Conservation (phyloP, 1,284 basidiomycete genomes). For the Rhodotorula sp. region DNA sequence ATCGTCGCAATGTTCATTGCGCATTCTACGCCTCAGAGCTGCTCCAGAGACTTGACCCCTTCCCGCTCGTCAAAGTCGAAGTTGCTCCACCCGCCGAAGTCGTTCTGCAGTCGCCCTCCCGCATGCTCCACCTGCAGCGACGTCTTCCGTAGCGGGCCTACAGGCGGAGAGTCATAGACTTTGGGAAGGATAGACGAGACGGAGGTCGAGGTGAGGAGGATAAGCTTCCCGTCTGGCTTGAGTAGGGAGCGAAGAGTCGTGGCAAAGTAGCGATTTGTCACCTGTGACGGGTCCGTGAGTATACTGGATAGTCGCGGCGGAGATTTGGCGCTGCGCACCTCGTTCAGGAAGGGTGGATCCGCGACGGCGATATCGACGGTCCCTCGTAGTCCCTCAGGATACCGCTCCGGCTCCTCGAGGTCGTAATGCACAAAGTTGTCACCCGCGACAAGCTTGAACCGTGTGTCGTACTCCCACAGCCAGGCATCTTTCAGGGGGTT, state of each 20-base stretch:
- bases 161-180: slow-evolving; percentile 30
- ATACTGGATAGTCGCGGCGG: no score
- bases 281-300: slow-evolving; percentile 8
- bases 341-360: slow-evolving; percentile 48
- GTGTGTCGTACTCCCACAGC: slow-evolving; percentile 46
- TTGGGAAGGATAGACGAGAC: slow-evolving; percentile 22
- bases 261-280: slow-evolving; percentile 42
- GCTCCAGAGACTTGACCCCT: slow-evolving; percentile 2
- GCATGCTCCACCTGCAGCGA: slow-evolving; percentile 31
- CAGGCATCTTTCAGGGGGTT: slow-evolving; percentile 36
- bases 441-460: slow-evolving; percentile 44
- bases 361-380: slow-evolving; percentile 45
- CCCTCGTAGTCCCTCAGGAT: slow-evolving; percentile 38
- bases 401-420: slow-evolving; percentile 43
- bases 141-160: slow-evolving; percentile 26
- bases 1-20: not conserved
- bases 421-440: slow-evolving; percentile 46
- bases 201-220: slow-evolving; percentile 44
- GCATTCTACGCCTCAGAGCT: not conserved
- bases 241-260: slow-evolving; percentile 37
- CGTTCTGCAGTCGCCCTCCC: slow-evolving; percentile 33
- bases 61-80: slow-evolving; percentile 27
- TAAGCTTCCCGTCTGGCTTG: slow-evolving; percentile 37
- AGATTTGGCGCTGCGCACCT: slow-evolving; percentile 28
- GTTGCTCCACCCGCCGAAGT: slow-evolving; percentile 33